These are phyloP conservation scores for Epithemia pelagica DNA, from an alignment of 108 stramenopile genomes.

Conservation along the genomic window DNA sequence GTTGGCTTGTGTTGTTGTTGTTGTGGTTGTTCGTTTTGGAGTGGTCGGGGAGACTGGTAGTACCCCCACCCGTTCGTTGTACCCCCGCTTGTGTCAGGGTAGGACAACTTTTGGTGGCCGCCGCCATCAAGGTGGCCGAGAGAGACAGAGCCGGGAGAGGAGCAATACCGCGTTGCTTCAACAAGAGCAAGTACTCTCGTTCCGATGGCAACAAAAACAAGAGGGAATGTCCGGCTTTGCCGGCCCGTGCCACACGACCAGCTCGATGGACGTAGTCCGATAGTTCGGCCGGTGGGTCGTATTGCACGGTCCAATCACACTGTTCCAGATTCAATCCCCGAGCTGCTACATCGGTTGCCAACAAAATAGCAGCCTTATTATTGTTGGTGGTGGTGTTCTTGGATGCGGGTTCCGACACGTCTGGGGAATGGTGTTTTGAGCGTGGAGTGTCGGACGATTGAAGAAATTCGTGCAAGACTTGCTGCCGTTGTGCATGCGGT, in stretches of 20 bases:
- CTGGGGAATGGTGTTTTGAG: too few relatives aligned
- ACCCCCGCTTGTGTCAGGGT: slow-evolving; percentile 48
- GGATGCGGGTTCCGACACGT: neutral
- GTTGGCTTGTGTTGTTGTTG: too few relatives aligned
- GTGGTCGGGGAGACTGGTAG: neutral
- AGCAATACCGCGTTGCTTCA: slow-evolving; percentile 57
- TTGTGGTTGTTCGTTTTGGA: neutral
- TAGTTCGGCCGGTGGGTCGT: slow-evolving; percentile 87
- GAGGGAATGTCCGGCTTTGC: slow-evolving; percentile 74
- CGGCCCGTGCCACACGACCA: slow-evolving; percentile 86
- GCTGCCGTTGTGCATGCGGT: slow-evolving; percentile 61
- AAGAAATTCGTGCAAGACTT: slow-evolving; percentile 52
- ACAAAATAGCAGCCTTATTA: slow-evolving; percentile 43
- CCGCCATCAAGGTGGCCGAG: slow-evolving; percentile 56
- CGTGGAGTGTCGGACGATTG: slow-evolving; percentile 1
- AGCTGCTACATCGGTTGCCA: slow-evolving; percentile 92
- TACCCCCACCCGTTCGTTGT: slow-evolving; percentile 13
- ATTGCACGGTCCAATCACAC: slow-evolving; percentile 91
- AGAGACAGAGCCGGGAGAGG: slow-evolving; percentile 53
- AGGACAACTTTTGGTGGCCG: slow-evolving; percentile 41
- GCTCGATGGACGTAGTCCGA: slow-evolving; percentile 88
- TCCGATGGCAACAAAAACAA: slow-evolving; percentile 90
- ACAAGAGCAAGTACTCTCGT: slow-evolving; percentile 68
- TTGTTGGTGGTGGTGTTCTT: neutral
- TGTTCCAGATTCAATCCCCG: slow-evolving; percentile 84